Base-by-base conservation (phyloP, 148 eudicot genomes). In the Chenopodium formosanum region DNA sequence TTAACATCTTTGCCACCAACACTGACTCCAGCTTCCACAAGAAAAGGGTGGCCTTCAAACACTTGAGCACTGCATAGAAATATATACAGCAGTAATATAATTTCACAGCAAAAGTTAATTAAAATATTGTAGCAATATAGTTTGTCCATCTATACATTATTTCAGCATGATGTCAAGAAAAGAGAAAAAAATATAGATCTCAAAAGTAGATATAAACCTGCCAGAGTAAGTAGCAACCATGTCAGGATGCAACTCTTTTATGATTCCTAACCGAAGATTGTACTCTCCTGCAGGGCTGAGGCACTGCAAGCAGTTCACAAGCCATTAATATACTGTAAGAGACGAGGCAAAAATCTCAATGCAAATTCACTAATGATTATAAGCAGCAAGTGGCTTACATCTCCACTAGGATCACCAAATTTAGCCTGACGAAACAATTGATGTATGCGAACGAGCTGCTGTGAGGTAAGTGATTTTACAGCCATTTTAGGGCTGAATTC, bases 211-310 rank as follows among this genome's bases (percentile, higher is more conserved):
- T 73, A 82, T 72, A 86, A 80, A 97, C 99, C 99, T 97, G 92
- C 98, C 99, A 68, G 99, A 94, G 88, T 94, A 92, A 76, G 99
- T 97, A 20, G 98, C 98, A 85, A 97, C 99, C 98, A 97, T 94
- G 78, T 97, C 99, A n/a, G 99, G 99, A 77, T 97, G 98, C 87
- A 97, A 91, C 85, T 97, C 99, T 89, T 97, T 97, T 78, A 97
- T 90, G 79, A 97, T 94, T 81, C 99, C 99, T 79, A 97, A 88
- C 56, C 99, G 99, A 81, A 97, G 91, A 84, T 97, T 97, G 89
- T 97, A 97, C 88, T 97, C 99, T 67, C 99, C 99, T 37, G 99
- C 99, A 86, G 99, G 99, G 86, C 98, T 97, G 78, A 97, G 98
- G 85, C 98, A 94, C 99, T 97, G 90, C 86, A 86, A 80, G 71